Conservation (phyloP, 768 basidiomycete species). For the Lentinula edodes region DNA sequence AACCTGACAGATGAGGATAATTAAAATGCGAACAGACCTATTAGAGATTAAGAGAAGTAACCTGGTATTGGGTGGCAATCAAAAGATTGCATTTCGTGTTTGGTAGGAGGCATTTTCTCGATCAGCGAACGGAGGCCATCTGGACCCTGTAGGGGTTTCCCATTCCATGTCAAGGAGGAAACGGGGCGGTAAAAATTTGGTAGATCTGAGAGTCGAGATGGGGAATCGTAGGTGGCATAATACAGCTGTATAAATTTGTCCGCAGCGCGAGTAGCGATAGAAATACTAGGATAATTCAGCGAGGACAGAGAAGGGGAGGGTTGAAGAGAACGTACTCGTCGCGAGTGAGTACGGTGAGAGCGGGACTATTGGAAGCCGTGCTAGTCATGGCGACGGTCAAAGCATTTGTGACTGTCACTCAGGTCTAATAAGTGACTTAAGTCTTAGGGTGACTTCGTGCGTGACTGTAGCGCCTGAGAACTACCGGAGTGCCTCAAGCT, state of each 20-base stretch:
- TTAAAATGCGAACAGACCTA: not conserved
- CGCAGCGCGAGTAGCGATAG: constrained; percentile 80
- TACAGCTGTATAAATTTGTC: constrained; percentile 80
- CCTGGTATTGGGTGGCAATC: constrained; percentile 90
- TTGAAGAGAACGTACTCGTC: constrained; percentile 45
- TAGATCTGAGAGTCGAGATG: constrained; percentile 68
- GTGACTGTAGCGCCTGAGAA: not conserved
- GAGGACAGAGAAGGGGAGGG: constrained; percentile 14
- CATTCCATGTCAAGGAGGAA: constrained; percentile 83
- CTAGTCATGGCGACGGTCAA: constrained; percentile 12
- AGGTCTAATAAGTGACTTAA: not conserved
- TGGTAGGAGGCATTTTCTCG: constrained; percentile 69
- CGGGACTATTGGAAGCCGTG: constrained; percentile 8
- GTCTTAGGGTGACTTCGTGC: not conserved
- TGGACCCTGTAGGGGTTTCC: constrained; percentile 68
- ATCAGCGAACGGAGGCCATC: constrained; percentile 66
- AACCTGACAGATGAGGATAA: constrained; percentile 38
- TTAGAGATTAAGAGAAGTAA: constrained; percentile 19
- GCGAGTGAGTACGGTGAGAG: constrained; percentile 36
- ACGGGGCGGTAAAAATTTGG: constrained; percentile 76
- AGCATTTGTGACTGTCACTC: not conserved
- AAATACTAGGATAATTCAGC: constrained; percentile 47
- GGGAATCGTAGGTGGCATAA: constrained; percentile 77
- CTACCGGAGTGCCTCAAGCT: not conserved
- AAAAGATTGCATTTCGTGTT: constrained; percentile 82